Conservation (phyloP, 495 filamentous ascomycete genomes). For the Annulohypoxylon maeteangense region DNA sequence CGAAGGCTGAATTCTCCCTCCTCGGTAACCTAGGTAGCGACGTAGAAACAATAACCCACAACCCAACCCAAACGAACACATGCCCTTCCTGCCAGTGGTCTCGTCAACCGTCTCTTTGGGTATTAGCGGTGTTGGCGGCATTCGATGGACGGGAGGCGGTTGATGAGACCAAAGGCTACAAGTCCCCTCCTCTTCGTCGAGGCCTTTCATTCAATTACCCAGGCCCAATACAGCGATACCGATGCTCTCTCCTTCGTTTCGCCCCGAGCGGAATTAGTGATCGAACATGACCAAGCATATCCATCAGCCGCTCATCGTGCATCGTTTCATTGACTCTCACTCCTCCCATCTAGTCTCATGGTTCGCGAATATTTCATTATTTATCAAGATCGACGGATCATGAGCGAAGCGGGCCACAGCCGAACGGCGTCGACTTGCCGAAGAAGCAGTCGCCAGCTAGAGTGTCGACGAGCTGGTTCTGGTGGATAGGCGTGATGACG, state of each 20-base stretch:
- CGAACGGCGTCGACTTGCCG: slow-evolving; percentile 58
- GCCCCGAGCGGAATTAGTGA: slow-evolving; percentile 6
- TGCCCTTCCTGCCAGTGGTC: not conserved
- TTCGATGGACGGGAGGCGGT: not conserved
- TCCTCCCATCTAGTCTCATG: not conserved
- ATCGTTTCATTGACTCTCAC: not conserved
- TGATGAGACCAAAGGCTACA: not conserved
- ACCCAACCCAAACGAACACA: slow-evolving; percentile 3
- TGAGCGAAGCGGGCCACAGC: slow-evolving; percentile 53
- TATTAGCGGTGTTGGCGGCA: slow-evolving; percentile 11
- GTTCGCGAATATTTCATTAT: not conserved
- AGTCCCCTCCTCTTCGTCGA: not conserved
- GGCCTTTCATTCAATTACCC: not conserved
- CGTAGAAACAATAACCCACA: slow-evolving; percentile 9
- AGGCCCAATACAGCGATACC: no score
- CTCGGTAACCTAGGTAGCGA: not conserved
- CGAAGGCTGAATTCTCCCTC: slow-evolving; percentile 11
- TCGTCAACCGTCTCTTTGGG: not conserved
- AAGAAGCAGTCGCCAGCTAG: slow-evolving; percentile 58
- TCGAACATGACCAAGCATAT: not conserved
- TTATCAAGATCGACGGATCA: slow-evolving; percentile 2
- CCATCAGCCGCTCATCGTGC: slow-evolving; percentile 4
- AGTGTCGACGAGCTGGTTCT: slow-evolving; percentile 57
- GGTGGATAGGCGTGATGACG: slow-evolving; percentile 57
- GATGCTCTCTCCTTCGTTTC: not conserved